Evolutionary conservation across 75 land plant species (phyloP).

Genomic region (Picea sitchensis): DNA sequence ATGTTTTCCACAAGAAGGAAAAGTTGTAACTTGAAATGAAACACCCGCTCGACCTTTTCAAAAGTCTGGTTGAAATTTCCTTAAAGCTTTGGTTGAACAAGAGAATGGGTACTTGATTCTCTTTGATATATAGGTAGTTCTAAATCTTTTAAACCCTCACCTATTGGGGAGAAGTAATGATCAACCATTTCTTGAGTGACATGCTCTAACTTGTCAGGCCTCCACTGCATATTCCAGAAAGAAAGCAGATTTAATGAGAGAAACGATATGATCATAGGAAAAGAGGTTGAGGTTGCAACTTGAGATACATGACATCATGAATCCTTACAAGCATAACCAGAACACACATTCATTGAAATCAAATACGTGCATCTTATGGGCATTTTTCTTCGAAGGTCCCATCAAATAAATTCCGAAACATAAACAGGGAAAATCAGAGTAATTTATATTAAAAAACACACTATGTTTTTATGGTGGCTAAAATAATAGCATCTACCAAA

Average conservation of each 20-base stretch:
- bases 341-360: background rate
- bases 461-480: background rate
- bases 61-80: background rate
- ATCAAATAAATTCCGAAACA: background rate
- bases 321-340: background rate
- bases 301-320: background rate
- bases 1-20: no score
- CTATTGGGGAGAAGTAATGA: conserved; percentile 41
- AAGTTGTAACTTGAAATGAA: background rate
- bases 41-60: background rate
- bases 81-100: conserved; percentile 2
- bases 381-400: background rate
- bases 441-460: background rate
- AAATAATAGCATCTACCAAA: background rate
- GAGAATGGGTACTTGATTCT: background rate
- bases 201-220: conserved; percentile 54
- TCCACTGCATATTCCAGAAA: conserved; percentile 50
- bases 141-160: conserved; percentile 20
- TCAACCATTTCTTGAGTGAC: conserved; percentile 59
- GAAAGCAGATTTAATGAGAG: background rate
- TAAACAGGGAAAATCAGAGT: background rate
- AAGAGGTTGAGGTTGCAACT: background rate
- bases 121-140: conserved; percentile 5
- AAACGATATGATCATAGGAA: background rate
- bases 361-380: background rate